Evolutionary conservation across 208 protist species (phyloP).

Genomic region (Crithidia bombi): DNA sequence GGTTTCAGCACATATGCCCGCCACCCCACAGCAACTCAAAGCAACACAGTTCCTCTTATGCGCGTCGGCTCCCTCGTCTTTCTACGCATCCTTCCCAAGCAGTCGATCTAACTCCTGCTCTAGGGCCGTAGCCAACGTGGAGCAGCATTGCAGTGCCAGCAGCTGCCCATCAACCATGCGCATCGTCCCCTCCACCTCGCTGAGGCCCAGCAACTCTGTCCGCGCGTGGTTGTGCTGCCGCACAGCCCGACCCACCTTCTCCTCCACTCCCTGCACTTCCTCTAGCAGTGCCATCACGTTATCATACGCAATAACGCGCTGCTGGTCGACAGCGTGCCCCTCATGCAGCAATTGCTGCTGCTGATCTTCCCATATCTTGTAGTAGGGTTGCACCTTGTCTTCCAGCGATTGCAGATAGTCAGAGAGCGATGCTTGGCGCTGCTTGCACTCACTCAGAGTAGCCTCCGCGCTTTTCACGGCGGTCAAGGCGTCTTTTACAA

Average conservation of each 20-base stretch:
- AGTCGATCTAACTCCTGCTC: constrained; percentile 69
- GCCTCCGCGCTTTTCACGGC: constrained; percentile 55
- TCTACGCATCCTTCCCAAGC: constrained; percentile 41
- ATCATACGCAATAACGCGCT: constrained; percentile 52
- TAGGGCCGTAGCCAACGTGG: constrained; percentile 45
- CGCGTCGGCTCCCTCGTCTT: background rate
- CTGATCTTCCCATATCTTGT: constrained; percentile 37
- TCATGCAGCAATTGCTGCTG: constrained; percentile 32
- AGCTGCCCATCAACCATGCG: constrained; percentile 70
- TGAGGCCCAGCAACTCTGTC: constrained; percentile 36
- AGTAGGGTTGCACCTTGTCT: constrained; percentile 68
- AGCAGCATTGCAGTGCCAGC: constrained; percentile 59
- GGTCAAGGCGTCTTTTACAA: constrained; percentile 56
- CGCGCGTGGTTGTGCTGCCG: constrained; percentile 64
- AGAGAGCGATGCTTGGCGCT: constrained; percentile 54
- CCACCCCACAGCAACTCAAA: too few relatives aligned
- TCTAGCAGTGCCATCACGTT: constrained; percentile 69
- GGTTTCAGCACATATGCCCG: too few relatives aligned
- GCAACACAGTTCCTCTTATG: background rate
- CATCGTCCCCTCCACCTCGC: constrained; percentile 58
- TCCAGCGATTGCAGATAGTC: constrained; percentile 66
- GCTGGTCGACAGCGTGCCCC: constrained; percentile 38
- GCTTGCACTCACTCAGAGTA: constrained; percentile 50
- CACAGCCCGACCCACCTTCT: constrained; percentile 53
- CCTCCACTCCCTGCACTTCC: constrained; percentile 62